Conservation (phyloP, 331 rosid genomes). For the Stylosanthes scabra region DNA sequence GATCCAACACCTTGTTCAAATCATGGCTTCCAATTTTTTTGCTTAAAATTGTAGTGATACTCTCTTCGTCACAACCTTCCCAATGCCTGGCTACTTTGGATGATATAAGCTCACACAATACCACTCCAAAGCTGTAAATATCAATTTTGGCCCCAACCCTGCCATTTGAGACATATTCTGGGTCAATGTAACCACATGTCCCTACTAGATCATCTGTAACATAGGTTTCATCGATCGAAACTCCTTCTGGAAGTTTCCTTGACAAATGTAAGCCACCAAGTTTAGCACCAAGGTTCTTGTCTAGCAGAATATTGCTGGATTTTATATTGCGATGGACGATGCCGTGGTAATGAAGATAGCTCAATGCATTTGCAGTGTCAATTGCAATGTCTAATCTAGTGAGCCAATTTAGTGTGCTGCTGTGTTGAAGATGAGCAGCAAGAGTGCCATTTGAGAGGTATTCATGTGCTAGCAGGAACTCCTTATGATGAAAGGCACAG, state of each 20-base stretch:
- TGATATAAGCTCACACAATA: constrained; percentile 65
- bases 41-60: background rate
- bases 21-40: constrained; percentile 5
- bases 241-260: constrained; percentile 44
- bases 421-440: constrained; percentile 61
- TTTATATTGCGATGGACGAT: constrained; percentile 66
- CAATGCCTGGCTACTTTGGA: constrained; percentile 48
- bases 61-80: background rate
- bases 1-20: constrained; percentile 15
- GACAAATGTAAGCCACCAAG: constrained; percentile 57
- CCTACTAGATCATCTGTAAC: constrained; percentile 63
- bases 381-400: constrained; percentile 63
- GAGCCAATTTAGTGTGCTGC: constrained; percentile 50
- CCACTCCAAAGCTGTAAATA: constrained; percentile 78
- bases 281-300: constrained; percentile 55
- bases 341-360: constrained; percentile 66
- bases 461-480: constrained; percentile 62
- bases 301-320: constrained; percentile 66
- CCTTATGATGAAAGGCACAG: constrained; percentile 47
- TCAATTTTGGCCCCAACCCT: constrained; percentile 60
- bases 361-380: constrained; percentile 64
- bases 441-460: constrained; percentile 68
- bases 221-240: constrained; percentile 42
- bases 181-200: constrained; percentile 72
- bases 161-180: constrained; percentile 57